Evolutionary conservation across 805 yeast species (phyloP).

Genomic region (Groenewaldozyma tartarivorans): DNA sequence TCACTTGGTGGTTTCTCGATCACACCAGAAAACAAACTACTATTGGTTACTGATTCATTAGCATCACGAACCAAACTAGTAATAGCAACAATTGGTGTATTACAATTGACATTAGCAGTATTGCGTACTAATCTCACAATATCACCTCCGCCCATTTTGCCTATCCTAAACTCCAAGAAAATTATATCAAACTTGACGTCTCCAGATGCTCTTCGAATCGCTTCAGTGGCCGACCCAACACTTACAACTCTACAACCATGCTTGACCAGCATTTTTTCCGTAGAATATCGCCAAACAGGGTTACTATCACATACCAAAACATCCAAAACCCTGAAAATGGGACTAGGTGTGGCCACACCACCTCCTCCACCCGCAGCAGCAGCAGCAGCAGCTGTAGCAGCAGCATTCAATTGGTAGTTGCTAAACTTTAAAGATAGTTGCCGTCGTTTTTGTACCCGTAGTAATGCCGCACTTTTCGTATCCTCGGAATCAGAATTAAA

Average conservation of each 20-base stretch:
- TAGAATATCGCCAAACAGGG: slow-evolving; percentile 66
- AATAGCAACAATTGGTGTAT: slow-evolving; percentile 67
- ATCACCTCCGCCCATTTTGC: slow-evolving; percentile 63
- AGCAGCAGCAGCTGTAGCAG: slow-evolving; percentile 1
- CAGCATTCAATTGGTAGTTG: slow-evolving; percentile 1
- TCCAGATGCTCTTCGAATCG: slow-evolving; percentile 72
- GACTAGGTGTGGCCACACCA: slow-evolving; percentile 7
- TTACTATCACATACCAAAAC: slow-evolving; percentile 80
- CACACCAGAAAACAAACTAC: slow-evolving; percentile 49
- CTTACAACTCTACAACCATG: slow-evolving; percentile 75
- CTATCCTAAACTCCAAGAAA: slow-evolving; percentile 60
- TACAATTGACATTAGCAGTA: slow-evolving; percentile 68
- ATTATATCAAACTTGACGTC: slow-evolving; percentile 78
- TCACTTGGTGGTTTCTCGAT: slow-evolving; percentile 60
- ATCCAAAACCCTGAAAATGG: slow-evolving; percentile 40
- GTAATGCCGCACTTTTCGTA: slow-evolving; percentile 37
- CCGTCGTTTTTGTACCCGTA: slow-evolving; percentile 37
- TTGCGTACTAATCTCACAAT: slow-evolving; percentile 65
- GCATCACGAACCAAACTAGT: slow-evolving; percentile 60
- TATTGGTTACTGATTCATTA: slow-evolving; percentile 17
- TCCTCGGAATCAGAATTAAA: slow-evolving; percentile 63
- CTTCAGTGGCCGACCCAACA: slow-evolving; percentile 71
- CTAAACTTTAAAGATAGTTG: slow-evolving; percentile 37
- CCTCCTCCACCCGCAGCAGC: slow-evolving; percentile 3
- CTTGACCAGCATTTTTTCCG: slow-evolving; percentile 51